phyloP scores from a whole-genome alignment of 176 grass and related monocot species.

The Carex cristatella region DNA sequence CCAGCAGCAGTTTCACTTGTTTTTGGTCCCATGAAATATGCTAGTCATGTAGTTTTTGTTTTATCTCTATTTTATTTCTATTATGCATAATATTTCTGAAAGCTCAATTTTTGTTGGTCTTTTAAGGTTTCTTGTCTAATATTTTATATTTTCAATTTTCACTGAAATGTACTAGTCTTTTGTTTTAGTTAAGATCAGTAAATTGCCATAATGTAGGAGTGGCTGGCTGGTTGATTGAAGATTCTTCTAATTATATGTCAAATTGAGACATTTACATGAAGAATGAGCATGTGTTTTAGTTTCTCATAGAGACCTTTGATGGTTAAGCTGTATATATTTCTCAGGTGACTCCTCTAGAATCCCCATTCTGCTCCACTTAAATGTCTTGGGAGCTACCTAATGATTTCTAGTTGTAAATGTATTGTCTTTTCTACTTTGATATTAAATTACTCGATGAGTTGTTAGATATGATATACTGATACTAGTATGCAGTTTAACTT shows the following conservation, averaged over 20 bases:
- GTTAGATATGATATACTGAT: no score
- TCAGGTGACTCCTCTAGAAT: background rate
- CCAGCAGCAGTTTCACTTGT: background rate
- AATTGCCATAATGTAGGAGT: conserved; percentile 7
- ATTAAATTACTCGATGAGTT: background rate
- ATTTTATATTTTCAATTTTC: background rate
- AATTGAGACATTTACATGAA: background rate
- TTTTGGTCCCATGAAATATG: background rate
- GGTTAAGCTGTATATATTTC: background rate
- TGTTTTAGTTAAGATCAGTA: conserved; percentile 1
- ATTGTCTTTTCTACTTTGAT: no score
- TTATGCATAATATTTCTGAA: background rate
- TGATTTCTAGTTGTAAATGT: background rate
- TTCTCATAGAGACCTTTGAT: background rate
- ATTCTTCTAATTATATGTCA: conserved; percentile 7
- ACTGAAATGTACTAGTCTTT: background rate
- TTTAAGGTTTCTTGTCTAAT: background rate
- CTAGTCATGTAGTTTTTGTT: background rate
- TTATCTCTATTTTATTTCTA: background rate
- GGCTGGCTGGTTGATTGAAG: conserved; percentile 17
- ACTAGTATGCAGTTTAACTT: background rate
- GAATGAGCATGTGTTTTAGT: background rate
- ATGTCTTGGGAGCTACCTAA: background rate
- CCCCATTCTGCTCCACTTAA: background rate
- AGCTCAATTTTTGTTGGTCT: background rate